A percentile compares a stretch with the other conserved stretches of the same genome.
Conservation (phyloP, 2,329 filamentous ascomycete species). For the Neocucurbitaria cava region DNA sequence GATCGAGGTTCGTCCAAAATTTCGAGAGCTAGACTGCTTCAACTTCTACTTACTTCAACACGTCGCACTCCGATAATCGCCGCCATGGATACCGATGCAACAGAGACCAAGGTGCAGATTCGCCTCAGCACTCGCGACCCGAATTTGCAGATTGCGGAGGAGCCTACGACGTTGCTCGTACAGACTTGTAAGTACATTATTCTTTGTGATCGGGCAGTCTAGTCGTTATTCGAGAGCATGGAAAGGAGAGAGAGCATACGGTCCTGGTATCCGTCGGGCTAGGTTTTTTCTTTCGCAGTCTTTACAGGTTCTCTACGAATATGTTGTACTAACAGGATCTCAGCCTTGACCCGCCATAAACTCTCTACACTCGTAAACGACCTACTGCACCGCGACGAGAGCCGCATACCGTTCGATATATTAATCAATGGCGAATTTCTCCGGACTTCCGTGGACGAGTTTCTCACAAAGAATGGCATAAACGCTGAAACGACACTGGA, state of each 20-base stretch:
- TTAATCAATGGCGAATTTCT: slow-evolving; percentile 93
- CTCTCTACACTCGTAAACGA: slow-evolving; percentile 70
- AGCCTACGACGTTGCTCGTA: slow-evolving; percentile 40
- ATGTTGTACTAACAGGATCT: slow-evolving; percentile 13
- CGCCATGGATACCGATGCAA: slow-evolving; percentile 34
- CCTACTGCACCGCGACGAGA: slow-evolving; percentile 62
- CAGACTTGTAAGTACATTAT: slow-evolving; percentile 41
- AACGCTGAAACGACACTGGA: slow-evolving; percentile 86
- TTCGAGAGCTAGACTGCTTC: slow-evolving; percentile 29
- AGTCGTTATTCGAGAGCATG: neutral
- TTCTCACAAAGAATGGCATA: slow-evolving; percentile 83
- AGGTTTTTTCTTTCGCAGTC: too few species aligned
- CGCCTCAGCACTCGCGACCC: slow-evolving; percentile 44
- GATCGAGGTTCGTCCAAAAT: slow-evolving; percentile 27
- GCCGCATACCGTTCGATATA: slow-evolving; percentile 87
- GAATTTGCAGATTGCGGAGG: slow-evolving; percentile 41
- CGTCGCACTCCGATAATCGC: neutral
- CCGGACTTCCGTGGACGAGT: slow-evolving; percentile 87
- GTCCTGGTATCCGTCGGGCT: neutral
- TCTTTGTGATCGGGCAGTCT: too few species aligned
- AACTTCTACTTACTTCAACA: slow-evolving; percentile 7
- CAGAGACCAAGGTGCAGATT: slow-evolving; percentile 45
- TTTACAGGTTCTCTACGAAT: neutral
- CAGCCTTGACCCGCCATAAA: slow-evolving; percentile 41
- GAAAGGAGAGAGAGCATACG: neutral